A percentile compares a stretch with the other conserved stretches of the same genome.
Evolutionary conservation across 2,329 filamentous ascomycete genomes (phyloP).

Genomic region (Clathrospora elynae): DNA sequence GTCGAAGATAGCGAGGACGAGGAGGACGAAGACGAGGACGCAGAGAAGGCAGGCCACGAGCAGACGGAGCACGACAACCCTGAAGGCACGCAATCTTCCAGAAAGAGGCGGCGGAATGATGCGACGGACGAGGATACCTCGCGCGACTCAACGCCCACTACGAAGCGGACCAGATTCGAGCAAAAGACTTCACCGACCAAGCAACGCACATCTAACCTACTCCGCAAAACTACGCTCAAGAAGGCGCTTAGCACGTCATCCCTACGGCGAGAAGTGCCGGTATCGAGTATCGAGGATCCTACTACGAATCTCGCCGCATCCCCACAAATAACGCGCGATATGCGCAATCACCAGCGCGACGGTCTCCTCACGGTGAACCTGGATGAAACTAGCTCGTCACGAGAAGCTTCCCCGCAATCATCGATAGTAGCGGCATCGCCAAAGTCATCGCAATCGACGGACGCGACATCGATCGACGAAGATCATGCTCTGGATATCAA

Average conservation of each 20-base stretch:
- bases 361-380: conserved; percentile 37
- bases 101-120: conserved; percentile 38
- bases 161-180: conserved; percentile 20
- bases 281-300: conserved; percentile 43
- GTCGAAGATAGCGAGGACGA: conserved; percentile 44
- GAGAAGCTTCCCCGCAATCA: conserved; percentile 38
- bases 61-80: conserved; percentile 2
- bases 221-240: conserved; percentile 36
- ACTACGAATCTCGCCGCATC: conserved; percentile 22
- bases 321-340: conserved; percentile 27
- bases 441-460: conserved; percentile 45
- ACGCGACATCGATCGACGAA: conserved; percentile 47
- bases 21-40: conserved; percentile 20
- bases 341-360: conserved; percentile 42
- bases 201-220: conserved; percentile 17
- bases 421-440: conserved; percentile 35
- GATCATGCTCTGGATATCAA: conserved; percentile 24
- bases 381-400: conserved; percentile 37
- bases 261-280: conserved; percentile 36
- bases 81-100: conserved; percentile 17
- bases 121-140: conserved; percentile 19
- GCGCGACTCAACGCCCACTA: conserved; percentile 18
- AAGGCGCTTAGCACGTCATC: conserved; percentile 43
- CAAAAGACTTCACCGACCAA: conserved; percentile 20
- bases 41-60: conserved; percentile 12